Percentiles rank a stretch among this genome's conserved stretches.
These are phyloP conservation scores for Yamadazyma mexicana DNA, from an alignment of 1,139 yeast species.

Conservation along the genomic window DNA sequence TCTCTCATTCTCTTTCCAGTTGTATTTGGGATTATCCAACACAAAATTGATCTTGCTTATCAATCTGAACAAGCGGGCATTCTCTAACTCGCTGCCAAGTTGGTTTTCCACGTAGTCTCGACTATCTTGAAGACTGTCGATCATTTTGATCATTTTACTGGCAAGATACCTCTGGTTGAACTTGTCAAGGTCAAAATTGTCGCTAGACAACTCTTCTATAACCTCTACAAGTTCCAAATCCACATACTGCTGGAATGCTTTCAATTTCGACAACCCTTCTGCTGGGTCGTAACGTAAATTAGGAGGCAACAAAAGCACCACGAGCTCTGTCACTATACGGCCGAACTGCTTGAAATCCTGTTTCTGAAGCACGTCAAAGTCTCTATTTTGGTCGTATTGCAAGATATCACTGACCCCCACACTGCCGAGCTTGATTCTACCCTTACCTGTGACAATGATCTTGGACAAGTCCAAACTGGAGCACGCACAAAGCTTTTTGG, in stretches of 20 bases:
- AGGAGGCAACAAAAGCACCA: conserved; percentile 41
- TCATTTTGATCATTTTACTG: conserved; percentile 28
- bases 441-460: conserved; percentile 69
- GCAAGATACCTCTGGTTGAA: conserved; percentile 35
- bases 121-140: conserved; percentile 57
- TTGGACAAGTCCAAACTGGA: conserved; percentile 61
- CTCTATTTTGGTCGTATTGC: conserved; percentile 28
- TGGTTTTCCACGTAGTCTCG: conserved; percentile 69
- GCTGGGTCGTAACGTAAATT: conserved; percentile 18
- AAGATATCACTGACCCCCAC: conserved; percentile 75
- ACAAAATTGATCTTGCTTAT: conserved; percentile 79
- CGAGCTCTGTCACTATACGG: conserved; percentile 54
- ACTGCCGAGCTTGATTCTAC: conserved; percentile 69
- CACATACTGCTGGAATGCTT: conserved; percentile 17
- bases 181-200: conserved; percentile 19
- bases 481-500: conserved; percentile 61
- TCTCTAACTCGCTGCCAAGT: conserved; percentile 76
- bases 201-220: conserved; percentile 7
- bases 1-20: conserved; percentile 77
- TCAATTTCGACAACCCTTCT: conserved; percentile 17
- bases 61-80: conserved; percentile 81
- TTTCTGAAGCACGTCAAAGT: conserved; percentile 35
- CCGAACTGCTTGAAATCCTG: conserved; percentile 63
- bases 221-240: conserved; percentile 25
- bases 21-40: conserved; percentile 67